phyloP scores from a whole-genome alignment of 2,329 filamentous ascomycete genomes.

The Drechslera avenae region DNA sequence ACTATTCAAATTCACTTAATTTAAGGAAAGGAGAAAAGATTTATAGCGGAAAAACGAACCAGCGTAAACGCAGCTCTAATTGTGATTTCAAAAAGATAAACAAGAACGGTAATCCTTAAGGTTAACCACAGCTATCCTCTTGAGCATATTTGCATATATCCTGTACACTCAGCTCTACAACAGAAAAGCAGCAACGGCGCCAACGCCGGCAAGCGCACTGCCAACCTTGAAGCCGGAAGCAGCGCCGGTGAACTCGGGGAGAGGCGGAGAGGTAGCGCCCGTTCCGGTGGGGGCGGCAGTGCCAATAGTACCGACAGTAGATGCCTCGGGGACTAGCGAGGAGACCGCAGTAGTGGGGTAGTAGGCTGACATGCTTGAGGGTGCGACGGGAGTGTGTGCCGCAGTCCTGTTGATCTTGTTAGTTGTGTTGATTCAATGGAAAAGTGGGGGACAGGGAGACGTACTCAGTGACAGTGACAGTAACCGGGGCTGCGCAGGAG shows the following conservation, averaged over 20 bases:
- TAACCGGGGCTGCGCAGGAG: conserved; percentile 28
- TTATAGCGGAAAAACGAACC: background rate
- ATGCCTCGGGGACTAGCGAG: conserved; percentile 9
- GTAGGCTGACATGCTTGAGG: conserved; percentile 29
- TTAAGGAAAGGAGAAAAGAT: background rate
- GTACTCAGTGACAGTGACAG: conserved; percentile 40
- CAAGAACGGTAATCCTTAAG: conserved; percentile 3
- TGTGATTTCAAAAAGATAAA: background rate
- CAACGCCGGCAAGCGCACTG: conserved; percentile 41
- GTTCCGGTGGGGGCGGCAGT: conserved; percentile 30
- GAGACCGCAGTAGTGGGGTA: conserved; percentile 34
- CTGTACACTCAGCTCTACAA: conserved; percentile 31
- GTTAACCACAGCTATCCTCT: conserved; percentile 1
- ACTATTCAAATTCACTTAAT: no score
- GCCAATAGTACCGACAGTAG: conserved; percentile 13
- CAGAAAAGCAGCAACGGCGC: conserved; percentile 43
- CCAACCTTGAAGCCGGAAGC: conserved; percentile 38
- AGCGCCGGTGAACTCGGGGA: conserved; percentile 41
- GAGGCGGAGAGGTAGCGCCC: conserved; percentile 15
- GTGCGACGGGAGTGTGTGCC: conserved; percentile 29
- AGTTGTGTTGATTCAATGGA: background rate
- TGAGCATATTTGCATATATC: background rate
- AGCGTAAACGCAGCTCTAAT: conserved; percentile 3
- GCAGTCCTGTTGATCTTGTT: conserved; percentile 12
- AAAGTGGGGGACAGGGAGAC: conserved; percentile 2